phyloP scores from a whole-genome alignment of 352 stramenopile genomes.

The Globisporangium heterothallicum region DNA sequence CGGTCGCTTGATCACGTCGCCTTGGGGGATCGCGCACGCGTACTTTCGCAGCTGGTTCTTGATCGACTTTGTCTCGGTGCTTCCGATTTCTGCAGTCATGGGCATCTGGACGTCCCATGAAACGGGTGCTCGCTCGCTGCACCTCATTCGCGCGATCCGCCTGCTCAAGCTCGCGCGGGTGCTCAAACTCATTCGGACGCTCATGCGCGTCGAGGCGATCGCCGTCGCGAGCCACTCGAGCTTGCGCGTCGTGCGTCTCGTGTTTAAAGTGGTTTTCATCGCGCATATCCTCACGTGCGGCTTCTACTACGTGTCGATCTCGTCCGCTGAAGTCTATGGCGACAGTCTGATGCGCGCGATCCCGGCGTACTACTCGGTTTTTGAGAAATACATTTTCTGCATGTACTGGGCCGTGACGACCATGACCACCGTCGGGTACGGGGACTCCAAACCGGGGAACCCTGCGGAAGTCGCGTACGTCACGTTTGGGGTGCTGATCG shows the following conservation, averaged over 20 bases:
- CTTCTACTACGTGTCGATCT: constrained; percentile 51
- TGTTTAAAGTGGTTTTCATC: constrained; percentile 61
- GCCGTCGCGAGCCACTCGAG: constrained; percentile 44
- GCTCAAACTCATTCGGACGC: constrained; percentile 78
- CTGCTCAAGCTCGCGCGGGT: constrained; percentile 83
- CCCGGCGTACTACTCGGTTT: constrained; percentile 18
- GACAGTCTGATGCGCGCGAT: constrained; percentile 24
- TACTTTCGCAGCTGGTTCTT: constrained; percentile 73
- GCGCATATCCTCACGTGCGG: constrained; percentile 54
- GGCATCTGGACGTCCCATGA: constrained; percentile 10
- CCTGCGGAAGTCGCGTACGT: constrained; percentile 53
- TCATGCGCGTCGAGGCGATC: constrained; percentile 47
- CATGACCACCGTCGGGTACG: constrained; percentile 79
- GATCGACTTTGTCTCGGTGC: constrained; percentile 60
- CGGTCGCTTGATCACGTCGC: constrained; percentile 23
- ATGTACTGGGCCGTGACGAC: constrained; percentile 78
- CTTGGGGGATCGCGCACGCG: constrained; percentile 22
- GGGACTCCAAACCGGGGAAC: constrained; percentile 56
- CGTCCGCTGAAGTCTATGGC: constrained; percentile 25
- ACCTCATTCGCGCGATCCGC: constrained; percentile 61
- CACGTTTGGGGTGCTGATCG: constrained; percentile 45
- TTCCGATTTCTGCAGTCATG: constrained; percentile 43
- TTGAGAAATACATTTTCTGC: constrained; percentile 64
- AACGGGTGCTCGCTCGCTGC: constrained; percentile 23
- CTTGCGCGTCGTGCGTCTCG: constrained; percentile 46